Evolutionary conservation across 768 basidiomycete species (phyloP), one percentile per base, ranked within the genome.

Genomic region (Suillus subalutaceus): DNA sequence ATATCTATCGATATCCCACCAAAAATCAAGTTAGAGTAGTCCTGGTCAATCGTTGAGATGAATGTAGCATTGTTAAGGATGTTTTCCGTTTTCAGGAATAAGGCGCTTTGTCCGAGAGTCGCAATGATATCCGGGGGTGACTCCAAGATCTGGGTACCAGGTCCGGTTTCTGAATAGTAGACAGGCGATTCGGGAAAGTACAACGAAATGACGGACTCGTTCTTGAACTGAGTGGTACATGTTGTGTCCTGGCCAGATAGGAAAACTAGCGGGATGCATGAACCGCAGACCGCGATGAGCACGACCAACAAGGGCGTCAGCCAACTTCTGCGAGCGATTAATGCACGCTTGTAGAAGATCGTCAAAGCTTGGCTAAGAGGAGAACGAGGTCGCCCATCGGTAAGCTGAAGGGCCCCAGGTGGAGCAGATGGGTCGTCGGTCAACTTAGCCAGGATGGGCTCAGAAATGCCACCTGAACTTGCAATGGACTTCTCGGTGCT

Each of bases 1-100:
- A 77, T 41, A 65, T 92, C 83, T 15, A 92, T 70, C 0, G 91
- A 92, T 35, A 93, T 75, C 38, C 92, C 92, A 40, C 92, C 92
- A 18, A 88, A 71, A 0, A 85, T 78, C n/a, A 90, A 73, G 65
- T 87, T 85, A 26, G 75, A 77, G 73, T 85, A 89, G 58, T 87
- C 77, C 55, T 82, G 77, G 37, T 80, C 67, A 63, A 92, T 84
- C 6, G 78, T 81, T 30, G 82, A 71, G 26, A 88, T 78, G 70
- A 94, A 92, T 0, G 89, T 86, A 0, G 82, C 67, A 59, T 90
- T 89, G 72, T 90, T 81, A 2, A 81, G 50, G n/a, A 89, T 70
- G 66, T 83, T 80, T 16, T 75, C 75, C 4, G 82, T 77, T 13
- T 67, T 69, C 62, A 89, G 73, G 1, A 67, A 62, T 15, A 64